Evolutionary conservation across 2,329 filamentous ascomycete species (phyloP), one percentile per base, ranked within the genome.

Genomic region (Dactylellina leptospora): DNA sequence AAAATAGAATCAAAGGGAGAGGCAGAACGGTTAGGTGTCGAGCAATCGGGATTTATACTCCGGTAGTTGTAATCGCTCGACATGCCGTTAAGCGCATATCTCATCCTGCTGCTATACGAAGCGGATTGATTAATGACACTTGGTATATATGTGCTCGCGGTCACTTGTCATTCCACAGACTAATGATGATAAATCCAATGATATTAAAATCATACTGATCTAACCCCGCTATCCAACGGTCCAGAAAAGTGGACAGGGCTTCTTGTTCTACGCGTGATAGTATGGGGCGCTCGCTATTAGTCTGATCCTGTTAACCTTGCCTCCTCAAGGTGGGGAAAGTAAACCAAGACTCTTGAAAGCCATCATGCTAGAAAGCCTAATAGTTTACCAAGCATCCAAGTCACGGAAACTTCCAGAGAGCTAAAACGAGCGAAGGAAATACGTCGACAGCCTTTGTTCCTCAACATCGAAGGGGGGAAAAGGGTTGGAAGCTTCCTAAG

Each of bases 171-270:
- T n/a, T 44, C 16, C n/a, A n/a, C n/a, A n/a, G 40, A 44, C 40
- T 8, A 16, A 20, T 58, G 54, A 47, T 58, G 54, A 58, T 45
- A 58, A 58, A 58, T 58, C 54, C 54, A 58, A 45, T 33, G 13
- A 27, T 55, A 33, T 45, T 40, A 27, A 11, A 45, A 45, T 27
- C n/a, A 11, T 40, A 16, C 25, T 16, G 33, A 58, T 30, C 23
- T 20, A 23, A 23, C 18, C 25, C 54, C 54, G 38, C 38, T 58
- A 47, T 40, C 25, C n/a, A 40, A 25, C 54, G 23, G 54, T 30
- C 38, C 23, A 42, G 9, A 20, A 40, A 30, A 40, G 25, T 13
- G 18, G 16, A 36, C 28, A 42, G 22, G 54, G 38, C 54, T 16
- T 11, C 23, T 58, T 53, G 22, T 47, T 58, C 23, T 40, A 47